Evolutionary conservation across 345 rosid genomes (phyloP).

Genomic region (Lepidium aucheri): DNA sequence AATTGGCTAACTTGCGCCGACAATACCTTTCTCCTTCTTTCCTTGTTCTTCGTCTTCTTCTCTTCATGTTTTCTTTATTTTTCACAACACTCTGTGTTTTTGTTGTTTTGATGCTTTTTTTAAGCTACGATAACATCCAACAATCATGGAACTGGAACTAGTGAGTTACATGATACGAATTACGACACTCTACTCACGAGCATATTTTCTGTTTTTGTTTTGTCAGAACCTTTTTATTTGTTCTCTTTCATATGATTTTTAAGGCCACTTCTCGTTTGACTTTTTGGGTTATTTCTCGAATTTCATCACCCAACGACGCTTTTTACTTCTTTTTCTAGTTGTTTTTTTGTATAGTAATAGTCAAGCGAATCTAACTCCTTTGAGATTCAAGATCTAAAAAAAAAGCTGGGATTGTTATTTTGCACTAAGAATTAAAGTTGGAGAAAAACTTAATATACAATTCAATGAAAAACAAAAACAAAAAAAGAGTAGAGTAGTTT

Average conservation of each 20-base stretch:
- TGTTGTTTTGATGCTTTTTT: background rate
- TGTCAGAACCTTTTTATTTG: background rate
- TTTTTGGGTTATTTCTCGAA: background rate
- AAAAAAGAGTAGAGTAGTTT: background rate
- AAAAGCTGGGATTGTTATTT: background rate
- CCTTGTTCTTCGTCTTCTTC: background rate
- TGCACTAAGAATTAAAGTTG: too few species aligned
- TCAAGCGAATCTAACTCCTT: too few species aligned
- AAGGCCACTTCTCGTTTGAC: background rate
- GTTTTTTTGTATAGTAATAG: too few species aligned
- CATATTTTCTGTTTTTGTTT: background rate
- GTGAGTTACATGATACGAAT: conserved; percentile 14
- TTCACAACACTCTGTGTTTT: background rate
- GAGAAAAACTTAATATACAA: too few species aligned
- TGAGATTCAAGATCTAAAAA: too few species aligned
- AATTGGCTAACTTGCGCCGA: conserved; percentile 26
- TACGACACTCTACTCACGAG: conserved; percentile 2
- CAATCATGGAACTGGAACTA: conserved; percentile 25
- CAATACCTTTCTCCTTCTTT: conserved; percentile 6
- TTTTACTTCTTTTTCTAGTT: too few species aligned
- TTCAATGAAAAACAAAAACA: too few species aligned
- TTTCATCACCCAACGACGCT: background rate
- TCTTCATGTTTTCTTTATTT: background rate
- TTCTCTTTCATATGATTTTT: background rate
- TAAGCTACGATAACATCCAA: conserved; percentile 1